These are phyloP conservation scores for barley (Hordeum vulgare) DNA, from an alignment of 176 grass and related monocot genomes.

Conservation along the genomic window DNA sequence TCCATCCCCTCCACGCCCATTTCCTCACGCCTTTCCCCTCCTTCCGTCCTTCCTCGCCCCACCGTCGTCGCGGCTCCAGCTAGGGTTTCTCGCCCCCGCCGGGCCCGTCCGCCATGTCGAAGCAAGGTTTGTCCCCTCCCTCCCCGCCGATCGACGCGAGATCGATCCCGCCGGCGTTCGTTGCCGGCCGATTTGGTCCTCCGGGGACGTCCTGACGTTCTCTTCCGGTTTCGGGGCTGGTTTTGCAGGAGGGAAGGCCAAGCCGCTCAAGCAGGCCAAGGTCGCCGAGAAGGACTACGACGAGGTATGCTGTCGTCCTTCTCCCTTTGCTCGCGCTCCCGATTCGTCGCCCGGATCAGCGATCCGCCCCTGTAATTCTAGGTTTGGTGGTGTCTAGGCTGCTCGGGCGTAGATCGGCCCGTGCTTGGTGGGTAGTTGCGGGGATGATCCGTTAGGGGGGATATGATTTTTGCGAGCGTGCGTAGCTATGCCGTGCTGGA, in stretches of 20 bases:
- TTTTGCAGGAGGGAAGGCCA: constrained; percentile 67
- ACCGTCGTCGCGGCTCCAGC: not conserved
- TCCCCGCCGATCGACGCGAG: not conserved
- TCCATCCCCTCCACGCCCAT: not conserved
- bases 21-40: not conserved
- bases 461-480: not conserved
- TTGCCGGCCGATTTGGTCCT: not conserved
- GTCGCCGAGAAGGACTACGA: constrained; percentile 65
- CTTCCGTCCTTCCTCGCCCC: not conserved
- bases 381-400: not conserved
- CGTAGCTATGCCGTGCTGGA: no score
- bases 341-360: not conserved
- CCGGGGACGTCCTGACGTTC: not conserved
- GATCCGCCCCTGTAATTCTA: not conserved
- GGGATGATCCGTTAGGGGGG: no score
- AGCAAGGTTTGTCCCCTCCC: constrained; percentile 20
- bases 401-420: not conserved
- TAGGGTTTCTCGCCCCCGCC: constrained; percentile 21
- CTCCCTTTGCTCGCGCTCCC: not conserved
- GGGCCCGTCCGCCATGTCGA: constrained; percentile 29
- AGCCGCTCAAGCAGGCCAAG: constrained; percentile 75
- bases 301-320: constrained; percentile 28
- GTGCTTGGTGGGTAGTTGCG: not conserved
- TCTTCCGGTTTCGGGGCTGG: not conserved
- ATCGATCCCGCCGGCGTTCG: not conserved